Evolutionary conservation across 2,329 filamentous ascomycete genomes (phyloP).

Genomic region (Allantophomopsis lycopodina): DNA sequence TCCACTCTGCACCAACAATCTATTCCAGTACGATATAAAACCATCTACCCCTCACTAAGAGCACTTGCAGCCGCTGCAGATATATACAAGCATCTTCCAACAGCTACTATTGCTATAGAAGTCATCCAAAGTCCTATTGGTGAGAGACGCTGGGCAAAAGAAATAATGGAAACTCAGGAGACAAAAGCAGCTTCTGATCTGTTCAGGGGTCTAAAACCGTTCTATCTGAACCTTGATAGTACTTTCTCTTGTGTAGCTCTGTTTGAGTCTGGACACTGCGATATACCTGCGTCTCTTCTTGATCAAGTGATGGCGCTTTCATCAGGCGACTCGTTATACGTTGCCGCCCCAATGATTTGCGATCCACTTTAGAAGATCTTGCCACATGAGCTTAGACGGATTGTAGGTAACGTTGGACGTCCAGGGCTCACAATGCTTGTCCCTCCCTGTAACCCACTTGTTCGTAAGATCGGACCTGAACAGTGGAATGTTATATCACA

Average conservation of each 20-base stretch:
- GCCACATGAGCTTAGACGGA: conserved; percentile 5
- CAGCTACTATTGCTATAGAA: too few relatives aligned
- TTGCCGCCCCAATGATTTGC: conserved; percentile 8
- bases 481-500: background rate
- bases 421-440: conserved; percentile 4
- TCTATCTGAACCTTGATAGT: too few relatives aligned
- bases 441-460: conserved; percentile 1
- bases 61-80: too few relatives aligned
- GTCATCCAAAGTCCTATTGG: too few relatives aligned
- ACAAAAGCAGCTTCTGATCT: too few relatives aligned
- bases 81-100: too few relatives aligned
- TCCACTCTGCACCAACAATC: too few relatives aligned
- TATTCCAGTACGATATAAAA: too few relatives aligned
- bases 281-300: conserved; percentile 6
- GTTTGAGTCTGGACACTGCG: conserved; percentile 10
- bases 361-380: conserved; percentile 7
- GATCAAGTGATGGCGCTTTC: conserved; percentile 11
- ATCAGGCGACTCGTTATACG: conserved; percentile 13
- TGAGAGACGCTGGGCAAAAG: too few relatives aligned
- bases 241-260: conserved; percentile 12
- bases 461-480: background rate
- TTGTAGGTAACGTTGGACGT: conserved; percentile 12
- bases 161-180: too few relatives aligned
- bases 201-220: too few relatives aligned
- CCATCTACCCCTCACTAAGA: too few relatives aligned